Evolutionary conservation across 129 eudicot genomes (phyloP).

Genomic region (Helianthus tuberosus): DNA sequence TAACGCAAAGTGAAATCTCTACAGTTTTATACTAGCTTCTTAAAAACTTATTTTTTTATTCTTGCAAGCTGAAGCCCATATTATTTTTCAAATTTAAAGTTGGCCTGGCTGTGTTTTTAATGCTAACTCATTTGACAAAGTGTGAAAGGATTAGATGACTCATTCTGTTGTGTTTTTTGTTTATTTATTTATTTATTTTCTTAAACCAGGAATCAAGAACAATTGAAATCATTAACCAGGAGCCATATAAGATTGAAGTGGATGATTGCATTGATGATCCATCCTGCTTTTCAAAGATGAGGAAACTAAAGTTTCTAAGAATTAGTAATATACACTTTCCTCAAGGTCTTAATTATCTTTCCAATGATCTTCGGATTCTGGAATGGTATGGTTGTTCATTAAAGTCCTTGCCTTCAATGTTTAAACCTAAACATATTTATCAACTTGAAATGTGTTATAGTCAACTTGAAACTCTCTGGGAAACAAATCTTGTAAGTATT

Average conservation of each 20-base stretch:
- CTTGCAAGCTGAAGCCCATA: not conserved
- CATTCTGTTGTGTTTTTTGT: not conserved
- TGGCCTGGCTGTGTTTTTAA: not conserved
- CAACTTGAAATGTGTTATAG: slow-evolving; percentile 28
- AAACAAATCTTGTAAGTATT: slow-evolving; percentile 14
- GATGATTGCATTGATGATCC: slow-evolving; percentile 2
- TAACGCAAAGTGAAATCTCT: not conserved
- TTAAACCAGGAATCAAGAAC: not conserved
- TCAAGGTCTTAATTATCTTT: slow-evolving; percentile 22
- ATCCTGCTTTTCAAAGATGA: slow-evolving; percentile 22
- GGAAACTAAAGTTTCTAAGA: slow-evolving; percentile 15
- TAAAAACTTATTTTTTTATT: not conserved
- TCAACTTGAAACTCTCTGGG: slow-evolving; percentile 24
- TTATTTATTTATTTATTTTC: too few relatives aligned
- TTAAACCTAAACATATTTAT: slow-evolving; percentile 17
- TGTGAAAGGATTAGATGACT: not conserved
- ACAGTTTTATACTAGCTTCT: not conserved
- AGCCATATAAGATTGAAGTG: slow-evolving; percentile 7
- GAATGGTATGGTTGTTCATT: slow-evolving; percentile 28
- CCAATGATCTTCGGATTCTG: slow-evolving; percentile 28
- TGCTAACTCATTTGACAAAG: not conserved
- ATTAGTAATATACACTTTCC: slow-evolving; percentile 19
- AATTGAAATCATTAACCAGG: slow-evolving; percentile 12
- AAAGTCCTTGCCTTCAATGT: slow-evolving; percentile 19
- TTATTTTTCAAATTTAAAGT: not conserved